A percentile compares a stretch with the other conserved stretches of the same genome.
Conservation (phyloP, 1,284 basidiomycete genomes). For the Ustilago sp. region DNA sequence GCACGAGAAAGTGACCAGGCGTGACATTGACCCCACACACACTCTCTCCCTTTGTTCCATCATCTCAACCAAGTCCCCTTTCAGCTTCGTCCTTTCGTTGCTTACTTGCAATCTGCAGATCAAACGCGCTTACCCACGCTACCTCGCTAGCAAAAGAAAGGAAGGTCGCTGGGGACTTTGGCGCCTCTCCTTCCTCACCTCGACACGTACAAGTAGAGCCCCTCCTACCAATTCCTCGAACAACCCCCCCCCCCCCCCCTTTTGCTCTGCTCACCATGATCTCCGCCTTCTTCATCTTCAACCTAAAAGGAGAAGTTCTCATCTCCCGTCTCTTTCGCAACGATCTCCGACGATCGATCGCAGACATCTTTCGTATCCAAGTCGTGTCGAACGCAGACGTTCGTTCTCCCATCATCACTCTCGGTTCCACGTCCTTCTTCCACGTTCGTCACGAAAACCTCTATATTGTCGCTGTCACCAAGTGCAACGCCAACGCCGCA, state of each 20-base stretch:
- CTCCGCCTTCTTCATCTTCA: slow-evolving; percentile 97
- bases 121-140: background rate
- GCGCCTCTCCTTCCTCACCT: background rate
- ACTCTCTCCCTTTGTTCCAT: slow-evolving; percentile 1
- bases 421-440: slow-evolving; percentile 97
- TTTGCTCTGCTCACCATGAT: slow-evolving; percentile 31
- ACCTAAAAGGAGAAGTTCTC: slow-evolving; percentile 87
- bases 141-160: background rate
- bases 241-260: background rate
- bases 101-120: background rate
- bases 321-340: slow-evolving; percentile 66
- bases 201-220: slow-evolving; percentile 6
- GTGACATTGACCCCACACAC: background rate
- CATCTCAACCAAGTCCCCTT: background rate
- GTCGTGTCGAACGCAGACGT: slow-evolving; percentile 97
- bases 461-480: slow-evolving; percentile 93
- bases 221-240: background rate
- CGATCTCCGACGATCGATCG: slow-evolving; percentile 64
- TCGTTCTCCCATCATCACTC: slow-evolving; percentile 94
- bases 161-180: background rate
- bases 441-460: slow-evolving; percentile 95
- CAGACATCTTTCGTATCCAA: slow-evolving; percentile 75
- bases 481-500: slow-evolving; percentile 97
- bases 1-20: too few species aligned
- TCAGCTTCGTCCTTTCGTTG: background rate